Conservation (phyloP, 225 moss, liverwort and hornwort species). For the Physcomitrellopsis africana region DNA sequence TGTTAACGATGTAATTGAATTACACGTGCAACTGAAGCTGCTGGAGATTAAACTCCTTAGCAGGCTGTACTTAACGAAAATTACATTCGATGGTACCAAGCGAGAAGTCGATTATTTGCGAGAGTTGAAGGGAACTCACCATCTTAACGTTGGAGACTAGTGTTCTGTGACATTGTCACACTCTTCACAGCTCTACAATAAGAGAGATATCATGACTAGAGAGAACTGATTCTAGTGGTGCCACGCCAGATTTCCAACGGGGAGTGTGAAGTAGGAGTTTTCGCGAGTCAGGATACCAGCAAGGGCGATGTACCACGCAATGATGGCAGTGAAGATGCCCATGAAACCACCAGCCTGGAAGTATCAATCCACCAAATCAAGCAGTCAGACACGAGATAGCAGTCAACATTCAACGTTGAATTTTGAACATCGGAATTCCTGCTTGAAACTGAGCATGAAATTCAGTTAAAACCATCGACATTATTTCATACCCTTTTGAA, state of each 20-base stretch:
- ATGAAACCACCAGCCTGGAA: slow-evolving; percentile 63
- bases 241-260: slow-evolving; percentile 48
- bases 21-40: no score
- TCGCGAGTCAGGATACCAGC: slow-evolving; percentile 62
- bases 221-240: neutral
- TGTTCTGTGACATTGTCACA: no score
- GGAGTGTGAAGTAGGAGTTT: slow-evolving; percentile 65
- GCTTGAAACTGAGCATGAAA: neutral
- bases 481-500: slow-evolving; percentile 38
- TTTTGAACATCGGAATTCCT: neutral
- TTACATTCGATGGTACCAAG: no score
- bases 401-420: neutral
- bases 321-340: slow-evolving; percentile 58
- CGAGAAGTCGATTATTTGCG: no score
- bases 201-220: no score
- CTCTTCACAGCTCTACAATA: no score
- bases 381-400: slow-evolving; percentile 6
- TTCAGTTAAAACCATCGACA: neutral
- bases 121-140: no score
- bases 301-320: slow-evolving; percentile 66
- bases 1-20: no score
- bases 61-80: no score
- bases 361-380: slow-evolving; percentile 29
- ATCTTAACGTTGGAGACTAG: no score
- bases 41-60: no score